Evolutionary conservation across 805 yeast genomes (phyloP).

Genomic region (Candida khao-thaluensis): DNA sequence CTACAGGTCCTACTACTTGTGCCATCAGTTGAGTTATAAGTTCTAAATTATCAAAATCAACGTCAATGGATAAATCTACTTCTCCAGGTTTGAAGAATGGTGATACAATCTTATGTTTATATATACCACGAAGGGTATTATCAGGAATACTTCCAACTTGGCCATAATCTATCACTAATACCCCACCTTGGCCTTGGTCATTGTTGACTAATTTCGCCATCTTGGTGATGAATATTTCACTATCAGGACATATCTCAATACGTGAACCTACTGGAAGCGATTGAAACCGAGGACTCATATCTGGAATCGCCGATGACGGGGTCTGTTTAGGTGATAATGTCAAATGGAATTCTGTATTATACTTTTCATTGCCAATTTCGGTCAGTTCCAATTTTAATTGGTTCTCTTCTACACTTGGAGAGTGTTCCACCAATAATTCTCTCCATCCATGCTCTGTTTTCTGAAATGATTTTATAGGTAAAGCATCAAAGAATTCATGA

Average conservation of each 20-base stretch:
- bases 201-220: conserved; percentile 49
- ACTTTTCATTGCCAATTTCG: neutral
- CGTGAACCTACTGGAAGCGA: conserved; percentile 55
- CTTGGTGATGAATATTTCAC: conserved; percentile 55
- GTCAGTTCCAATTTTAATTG: conserved; percentile 20
- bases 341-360: conserved; percentile 49
- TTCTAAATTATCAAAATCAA: conserved; percentile 66
- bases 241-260: conserved; percentile 74
- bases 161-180: conserved; percentile 78
- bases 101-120: conserved; percentile 66
- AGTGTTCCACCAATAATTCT: conserved; percentile 67
- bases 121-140: conserved; percentile 73
- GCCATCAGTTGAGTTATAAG: conserved; percentile 14
- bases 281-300: conserved; percentile 47
- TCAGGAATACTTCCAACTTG: conserved; percentile 59
- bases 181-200: conserved; percentile 53
- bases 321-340: conserved; percentile 60
- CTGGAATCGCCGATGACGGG: conserved; percentile 59
- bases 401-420: conserved; percentile 34
- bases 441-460: conserved; percentile 73
- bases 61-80: conserved; percentile 81
- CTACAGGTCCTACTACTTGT: conserved; percentile 53
- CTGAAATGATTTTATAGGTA: conserved; percentile 71
- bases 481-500: conserved; percentile 85
- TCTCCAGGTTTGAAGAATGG: conserved; percentile 77